Conservation (phyloP, 345 rosid species). For the Gynandropsis gynandra region DNA sequence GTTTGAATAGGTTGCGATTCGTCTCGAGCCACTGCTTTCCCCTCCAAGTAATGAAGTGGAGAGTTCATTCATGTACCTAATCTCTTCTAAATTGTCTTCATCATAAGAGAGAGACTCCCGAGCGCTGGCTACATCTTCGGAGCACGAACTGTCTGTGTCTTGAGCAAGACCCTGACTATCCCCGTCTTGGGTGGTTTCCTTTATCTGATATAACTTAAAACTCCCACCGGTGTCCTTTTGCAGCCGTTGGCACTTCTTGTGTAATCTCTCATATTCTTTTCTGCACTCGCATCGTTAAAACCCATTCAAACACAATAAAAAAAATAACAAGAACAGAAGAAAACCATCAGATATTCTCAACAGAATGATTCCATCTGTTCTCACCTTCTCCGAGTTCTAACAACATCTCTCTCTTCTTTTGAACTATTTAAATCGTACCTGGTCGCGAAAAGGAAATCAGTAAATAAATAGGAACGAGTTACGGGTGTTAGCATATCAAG, state of each 20-base stretch:
- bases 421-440: constrained; percentile 79
- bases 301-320: constrained; percentile 13
- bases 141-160: constrained; percentile 48
- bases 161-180: constrained; percentile 39
- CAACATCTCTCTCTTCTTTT: constrained; percentile 61
- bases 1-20: constrained; percentile 45
- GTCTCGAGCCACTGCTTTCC: constrained; percentile 39
- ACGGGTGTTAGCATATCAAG: too few relatives aligned
- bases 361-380: constrained; percentile 11
- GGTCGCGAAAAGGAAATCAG: constrained; percentile 13
- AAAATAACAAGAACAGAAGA: background rate
- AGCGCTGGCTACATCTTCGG: constrained; percentile 81
- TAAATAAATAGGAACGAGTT: background rate
- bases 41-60: constrained; percentile 52
- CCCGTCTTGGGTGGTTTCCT: constrained; percentile 25
- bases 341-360: background rate
- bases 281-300: constrained; percentile 37
- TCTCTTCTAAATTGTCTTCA: constrained; percentile 38
- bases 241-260: constrained; percentile 53
- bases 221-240: constrained; percentile 34
- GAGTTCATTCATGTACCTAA: constrained; percentile 48
- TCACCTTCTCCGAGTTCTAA: constrained; percentile 73
- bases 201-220: constrained; percentile 31
- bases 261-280: constrained; percentile 86
- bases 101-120: constrained; percentile 73